phyloP scores from a whole-genome alignment of 441 rosid species.

The Melianthus villosus region DNA sequence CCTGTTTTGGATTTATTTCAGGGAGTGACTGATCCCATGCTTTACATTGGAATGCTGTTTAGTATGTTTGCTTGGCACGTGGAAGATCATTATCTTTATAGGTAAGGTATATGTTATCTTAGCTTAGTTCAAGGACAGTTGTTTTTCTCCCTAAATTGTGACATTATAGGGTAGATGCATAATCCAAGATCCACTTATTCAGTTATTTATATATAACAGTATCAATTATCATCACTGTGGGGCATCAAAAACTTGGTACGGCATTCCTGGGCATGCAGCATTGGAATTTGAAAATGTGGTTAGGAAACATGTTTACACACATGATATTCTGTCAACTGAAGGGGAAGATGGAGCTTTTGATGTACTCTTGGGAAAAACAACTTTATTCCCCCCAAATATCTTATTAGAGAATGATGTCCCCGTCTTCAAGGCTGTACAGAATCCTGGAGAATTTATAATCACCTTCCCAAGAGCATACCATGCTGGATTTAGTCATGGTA shows the following conservation, averaged over 20 bases:
- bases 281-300: slow-evolving; percentile 83
- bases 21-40: slow-evolving; percentile 99
- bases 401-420: slow-evolving; percentile 75
- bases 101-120: slow-evolving; percentile 57
- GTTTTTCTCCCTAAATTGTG: slow-evolving; percentile 1
- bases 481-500: slow-evolving; percentile 99
- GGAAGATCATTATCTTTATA: slow-evolving; percentile 94
- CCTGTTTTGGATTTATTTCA: slow-evolving; percentile 24
- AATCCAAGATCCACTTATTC: neutral
- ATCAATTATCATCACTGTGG: slow-evolving; percentile 98
- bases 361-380: slow-evolving; percentile 91
- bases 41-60: slow-evolving; percentile 98
- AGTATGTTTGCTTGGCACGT: slow-evolving; percentile 99
- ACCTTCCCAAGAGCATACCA: slow-evolving; percentile 97
- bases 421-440: slow-evolving; percentile 91
- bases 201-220: slow-evolving; percentile 25
- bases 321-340: slow-evolving; percentile 51
- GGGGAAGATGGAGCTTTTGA: slow-evolving; percentile 98
- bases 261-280: slow-evolving; percentile 91
- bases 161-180: too few relatives aligned
- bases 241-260: slow-evolving; percentile 99
- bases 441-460: slow-evolving; percentile 86
- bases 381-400: slow-evolving; percentile 83
- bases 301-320: slow-evolving; percentile 59
- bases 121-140: neutral